Evolutionary conservation across 2,329 filamentous ascomycete species (phyloP).

Genomic region (Teratosphaeriaceae sp.): DNA sequence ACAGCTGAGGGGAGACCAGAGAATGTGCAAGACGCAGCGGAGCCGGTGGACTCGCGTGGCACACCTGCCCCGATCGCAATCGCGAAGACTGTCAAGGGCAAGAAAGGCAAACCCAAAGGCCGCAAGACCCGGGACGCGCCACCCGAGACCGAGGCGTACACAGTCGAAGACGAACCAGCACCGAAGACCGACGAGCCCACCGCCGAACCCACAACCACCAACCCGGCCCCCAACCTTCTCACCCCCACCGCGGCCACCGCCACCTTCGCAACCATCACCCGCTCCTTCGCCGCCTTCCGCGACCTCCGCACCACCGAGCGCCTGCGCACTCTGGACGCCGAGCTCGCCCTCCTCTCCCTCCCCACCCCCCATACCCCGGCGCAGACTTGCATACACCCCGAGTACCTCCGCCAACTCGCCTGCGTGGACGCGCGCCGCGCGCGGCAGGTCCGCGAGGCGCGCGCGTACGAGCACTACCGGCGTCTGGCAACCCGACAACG

Average conservation of each 20-base stretch:
- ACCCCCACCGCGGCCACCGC: too few species aligned
- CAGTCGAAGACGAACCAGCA: conserved; percentile 12
- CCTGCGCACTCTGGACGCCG: conserved; percentile 68
- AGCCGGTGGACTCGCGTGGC: conserved; percentile 25
- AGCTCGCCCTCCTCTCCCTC: conserved; percentile 57
- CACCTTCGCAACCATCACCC: conserved; percentile 65
- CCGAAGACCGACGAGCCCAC: conserved; percentile 19
- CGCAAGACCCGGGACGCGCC: conserved; percentile 33
- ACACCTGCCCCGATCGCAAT: conserved; percentile 16
- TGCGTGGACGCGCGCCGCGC: conserved; percentile 77
- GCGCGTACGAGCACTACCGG: conserved; percentile 66
- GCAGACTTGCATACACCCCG: conserved; percentile 67
- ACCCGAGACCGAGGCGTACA: conserved; percentile 13
- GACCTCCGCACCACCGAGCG: conserved; percentile 86
- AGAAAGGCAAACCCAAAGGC: conserved; percentile 41
- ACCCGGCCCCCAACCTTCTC: too few species aligned
- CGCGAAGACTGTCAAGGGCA: conserved; percentile 35
- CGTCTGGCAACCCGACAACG: conserved; percentile 65
- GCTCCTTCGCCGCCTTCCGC: conserved; percentile 79
- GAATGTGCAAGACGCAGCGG: conserved; percentile 23
- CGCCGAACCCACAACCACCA: too few species aligned
- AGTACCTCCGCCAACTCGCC: conserved; percentile 84
- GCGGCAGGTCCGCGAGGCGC: conserved; percentile 70
- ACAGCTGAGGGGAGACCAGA: conserved; percentile 39
- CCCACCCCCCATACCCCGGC: too few species aligned